These are phyloP conservation scores for Vanrija sp. DNA, from an alignment of 1,284 basidiomycete species.

Conservation along the genomic window DNA sequence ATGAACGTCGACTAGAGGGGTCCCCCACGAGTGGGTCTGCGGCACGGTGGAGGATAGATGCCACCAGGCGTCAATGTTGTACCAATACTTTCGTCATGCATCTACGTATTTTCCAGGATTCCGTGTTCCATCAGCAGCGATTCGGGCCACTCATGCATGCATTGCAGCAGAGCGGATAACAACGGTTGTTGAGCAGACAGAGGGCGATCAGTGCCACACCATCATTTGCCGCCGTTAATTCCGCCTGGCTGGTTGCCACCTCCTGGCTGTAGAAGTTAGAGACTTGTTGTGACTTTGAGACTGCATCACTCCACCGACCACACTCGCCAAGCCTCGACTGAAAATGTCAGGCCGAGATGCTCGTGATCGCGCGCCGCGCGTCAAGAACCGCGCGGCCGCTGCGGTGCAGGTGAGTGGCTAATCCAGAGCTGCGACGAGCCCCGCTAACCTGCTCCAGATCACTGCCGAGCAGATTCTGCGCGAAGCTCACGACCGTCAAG, in stretches of 20 bases:
- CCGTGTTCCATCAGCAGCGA: neutral
- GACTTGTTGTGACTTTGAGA: constrained; percentile 1
- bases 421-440: too few species aligned
- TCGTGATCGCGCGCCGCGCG: constrained; percentile 56
- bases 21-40: neutral
- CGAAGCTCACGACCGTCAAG: constrained; percentile 97
- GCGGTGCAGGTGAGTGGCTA: constrained; percentile 67
- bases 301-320: neutral
- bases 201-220: neutral
- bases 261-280: neutral
- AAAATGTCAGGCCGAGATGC: constrained; percentile 42
- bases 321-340: constrained; percentile 3
- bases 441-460: constrained; percentile 57
- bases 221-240: neutral
- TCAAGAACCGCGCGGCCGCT: constrained; percentile 91
- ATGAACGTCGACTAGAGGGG: constrained; percentile 26
- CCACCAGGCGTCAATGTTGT: constrained; percentile 1
- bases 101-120: neutral
- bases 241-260: constrained; percentile 7
- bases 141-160: neutral
- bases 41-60: neutral
- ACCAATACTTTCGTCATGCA: constrained; percentile 1
- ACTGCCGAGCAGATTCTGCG: constrained; percentile 96
- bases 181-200: neutral
- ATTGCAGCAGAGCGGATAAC: neutral